phyloP scores from a whole-genome alignment of 768 basidiomycete genomes.

The Multifurca ochricompacta region DNA sequence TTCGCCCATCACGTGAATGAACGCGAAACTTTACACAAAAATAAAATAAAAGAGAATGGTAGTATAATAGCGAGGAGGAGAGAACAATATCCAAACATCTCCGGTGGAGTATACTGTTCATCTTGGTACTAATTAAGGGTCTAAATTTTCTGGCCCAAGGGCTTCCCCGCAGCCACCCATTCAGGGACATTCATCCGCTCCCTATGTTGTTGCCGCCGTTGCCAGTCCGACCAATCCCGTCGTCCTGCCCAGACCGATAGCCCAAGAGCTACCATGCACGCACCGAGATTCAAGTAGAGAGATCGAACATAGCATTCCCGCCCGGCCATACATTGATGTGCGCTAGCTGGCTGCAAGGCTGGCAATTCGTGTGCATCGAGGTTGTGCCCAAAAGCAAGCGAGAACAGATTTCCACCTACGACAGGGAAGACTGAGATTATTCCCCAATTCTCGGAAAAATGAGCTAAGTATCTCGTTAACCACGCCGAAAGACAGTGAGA shows the following conservation, averaged over 20 bases:
- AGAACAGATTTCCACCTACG: slow-evolving; percentile 76
- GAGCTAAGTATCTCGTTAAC: slow-evolving; percentile 32
- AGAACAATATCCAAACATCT: background rate
- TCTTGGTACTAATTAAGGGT: background rate
- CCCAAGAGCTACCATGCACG: slow-evolving; percentile 22
- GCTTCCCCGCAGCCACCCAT: slow-evolving; percentile 14
- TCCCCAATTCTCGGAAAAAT: slow-evolving; percentile 85
- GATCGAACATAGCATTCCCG: slow-evolving; percentile 23
- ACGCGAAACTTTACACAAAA: background rate
- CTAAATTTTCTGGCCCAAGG: slow-evolving; percentile 2
- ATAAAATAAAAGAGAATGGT: too few species aligned
- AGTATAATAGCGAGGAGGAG: background rate
- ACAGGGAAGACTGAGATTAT: slow-evolving; percentile 67
- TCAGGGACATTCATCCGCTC: background rate
- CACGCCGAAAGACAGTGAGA: background rate
- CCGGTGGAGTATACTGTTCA: background rate
- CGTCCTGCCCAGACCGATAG: slow-evolving; percentile 23
- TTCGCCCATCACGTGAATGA: slow-evolving; percentile 9
- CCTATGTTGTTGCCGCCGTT: background rate
- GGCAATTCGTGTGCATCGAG: slow-evolving; percentile 59
- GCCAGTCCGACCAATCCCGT: slow-evolving; percentile 20
- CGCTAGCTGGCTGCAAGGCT: background rate
- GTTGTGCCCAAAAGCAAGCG: slow-evolving; percentile 73
- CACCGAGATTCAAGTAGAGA: slow-evolving; percentile 21
- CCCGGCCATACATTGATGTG: slow-evolving; percentile 22